Base-by-base conservation (phyloP, 805 yeast genomes). In the Zygosaccharomyces pseudorouxii region DNA sequence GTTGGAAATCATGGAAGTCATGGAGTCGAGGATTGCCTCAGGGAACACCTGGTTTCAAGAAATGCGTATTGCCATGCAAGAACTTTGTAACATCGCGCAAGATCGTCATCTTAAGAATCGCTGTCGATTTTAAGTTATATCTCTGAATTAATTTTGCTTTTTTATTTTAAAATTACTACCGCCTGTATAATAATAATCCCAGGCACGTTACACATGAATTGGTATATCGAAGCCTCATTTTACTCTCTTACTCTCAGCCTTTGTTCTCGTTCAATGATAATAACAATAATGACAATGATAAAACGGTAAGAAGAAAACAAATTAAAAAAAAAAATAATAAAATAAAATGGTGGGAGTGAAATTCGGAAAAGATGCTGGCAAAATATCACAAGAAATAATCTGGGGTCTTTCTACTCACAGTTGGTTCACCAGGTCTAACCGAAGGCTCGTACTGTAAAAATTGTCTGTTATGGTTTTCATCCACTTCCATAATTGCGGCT, bases 401-500 rank as follows among this genome's bases (percentile, higher is more conserved):
- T 11, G 99, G 98, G 8, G 97, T 90, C 69, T 92, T 89, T 70
- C 98, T 82, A 38, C 95, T 87, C 35, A 90, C 98, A 8, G 96
- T 87, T 49, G 99, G 98, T 73, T 92, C 99, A 51, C 97, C 97
- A 11, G 97, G 96, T 72, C 99, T 82, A 52, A 93, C 89, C 46
- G 90, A 83, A 43, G 98, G 98, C 67, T 92, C 98, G 70, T 92
- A 92, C 71, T 92, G 97, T 70, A 92, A 73, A 68, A 89, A 89
- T 67, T 84, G 95, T 78, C 87, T 84, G 68, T 86, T 83, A 70
- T 88, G 92, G 66, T 83, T 85, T 69, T 90, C 97, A 68, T 90
- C 97, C 53, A 90, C 96, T 72, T 90, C 97, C 97, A 90, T 90
- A 58, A 90, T 88, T 33, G 97, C 97, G 38, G 97, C 97, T 74